A percentile compares a stretch with the other conserved stretches of the same genome.
Conservation (phyloP, 495 filamentous ascomycete genomes). For the Diplogelasinospora grovesii region DNA sequence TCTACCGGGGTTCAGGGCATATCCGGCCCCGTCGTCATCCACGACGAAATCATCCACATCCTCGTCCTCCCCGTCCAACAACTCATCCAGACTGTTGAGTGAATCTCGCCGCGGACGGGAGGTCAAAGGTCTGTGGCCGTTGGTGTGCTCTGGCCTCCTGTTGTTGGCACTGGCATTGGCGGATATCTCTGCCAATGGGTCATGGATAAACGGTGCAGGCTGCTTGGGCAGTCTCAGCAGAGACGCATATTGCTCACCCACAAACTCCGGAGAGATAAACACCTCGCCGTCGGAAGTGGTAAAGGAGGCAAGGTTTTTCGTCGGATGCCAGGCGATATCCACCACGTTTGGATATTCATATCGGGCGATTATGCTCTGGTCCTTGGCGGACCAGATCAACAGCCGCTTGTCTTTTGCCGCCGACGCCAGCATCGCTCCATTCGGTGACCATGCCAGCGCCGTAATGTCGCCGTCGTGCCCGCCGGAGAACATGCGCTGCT, state of each 20-base stretch:
- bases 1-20: constrained; percentile 59
- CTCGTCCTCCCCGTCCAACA: constrained; percentile 56
- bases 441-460: constrained; percentile 85
- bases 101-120: constrained; percentile 35
- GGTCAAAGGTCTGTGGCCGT: constrained; percentile 47
- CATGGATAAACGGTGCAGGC: constrained; percentile 79
- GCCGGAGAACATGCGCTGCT: constrained; percentile 65
- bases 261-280: constrained; percentile 77
- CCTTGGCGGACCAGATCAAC: constrained; percentile 82
- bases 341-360: constrained; percentile 77
- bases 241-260: constrained; percentile 56
- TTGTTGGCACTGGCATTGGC: constrained; percentile 60
- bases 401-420: constrained; percentile 78
- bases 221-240: constrained; percentile 55
- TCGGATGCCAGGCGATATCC: constrained; percentile 86
- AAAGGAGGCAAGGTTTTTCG: constrained; percentile 78
- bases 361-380: constrained; percentile 65
- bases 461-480: constrained; percentile 85
- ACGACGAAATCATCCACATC: constrained; percentile 72
- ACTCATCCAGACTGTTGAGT: constrained; percentile 43
- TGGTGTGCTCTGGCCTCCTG: constrained; percentile 45
- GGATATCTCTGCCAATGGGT: constrained; percentile 65
- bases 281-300: constrained; percentile 86
- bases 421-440: constrained; percentile 79
- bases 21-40: constrained; percentile 94